phyloP scores from a whole-genome alignment of 1,284 basidiomycete species.

The Veloboletus limbatus region DNA sequence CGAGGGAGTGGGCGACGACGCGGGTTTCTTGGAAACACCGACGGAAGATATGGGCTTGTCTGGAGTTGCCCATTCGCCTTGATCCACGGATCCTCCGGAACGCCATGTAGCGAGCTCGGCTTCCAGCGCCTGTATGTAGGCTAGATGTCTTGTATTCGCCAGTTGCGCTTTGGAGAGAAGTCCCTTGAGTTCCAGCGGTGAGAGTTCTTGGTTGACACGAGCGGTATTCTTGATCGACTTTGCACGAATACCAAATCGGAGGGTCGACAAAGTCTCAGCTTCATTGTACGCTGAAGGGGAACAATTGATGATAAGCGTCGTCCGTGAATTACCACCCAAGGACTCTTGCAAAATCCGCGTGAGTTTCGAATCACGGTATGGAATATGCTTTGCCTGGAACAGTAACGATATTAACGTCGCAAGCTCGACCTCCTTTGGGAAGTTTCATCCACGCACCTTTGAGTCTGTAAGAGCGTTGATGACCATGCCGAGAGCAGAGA shows the following conservation, averaged over 20 bases:
- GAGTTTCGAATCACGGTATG: conserved; percentile 98
- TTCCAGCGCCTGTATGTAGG: conserved; percentile 88
- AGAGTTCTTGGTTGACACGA: conserved; percentile 97
- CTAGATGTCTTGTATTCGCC: conserved; percentile 80
- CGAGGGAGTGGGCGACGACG: conserved; percentile 61
- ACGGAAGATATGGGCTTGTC: conserved; percentile 51
- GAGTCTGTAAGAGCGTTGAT: conserved; percentile 98
- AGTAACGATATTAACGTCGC: conserved; percentile 5
- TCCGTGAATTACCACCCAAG: conserved; percentile 97
- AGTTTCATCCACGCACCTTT: conserved; percentile 58
- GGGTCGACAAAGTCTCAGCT: conserved; percentile 93
- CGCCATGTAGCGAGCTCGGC: conserved; percentile 93
- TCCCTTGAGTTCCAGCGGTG: conserved; percentile 92
- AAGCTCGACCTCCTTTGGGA: neutral
- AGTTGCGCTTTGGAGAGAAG: conserved; percentile 89
- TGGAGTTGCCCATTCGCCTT: conserved; percentile 78
- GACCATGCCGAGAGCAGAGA: conserved; percentile 98
- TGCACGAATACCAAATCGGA: conserved; percentile 98
- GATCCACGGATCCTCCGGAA: conserved; percentile 82
- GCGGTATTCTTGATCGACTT: conserved; percentile 99
- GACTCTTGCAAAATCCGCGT: conserved; percentile 99
- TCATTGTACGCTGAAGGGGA: conserved; percentile 98
- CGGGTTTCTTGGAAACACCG: conserved; percentile 55
- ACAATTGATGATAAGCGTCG: conserved; percentile 98
- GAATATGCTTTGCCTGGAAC: conserved; percentile 88